Evolutionary conservation across 2,329 filamentous ascomycete genomes (phyloP).

Genomic region (Aspergillus neoniger): DNA sequence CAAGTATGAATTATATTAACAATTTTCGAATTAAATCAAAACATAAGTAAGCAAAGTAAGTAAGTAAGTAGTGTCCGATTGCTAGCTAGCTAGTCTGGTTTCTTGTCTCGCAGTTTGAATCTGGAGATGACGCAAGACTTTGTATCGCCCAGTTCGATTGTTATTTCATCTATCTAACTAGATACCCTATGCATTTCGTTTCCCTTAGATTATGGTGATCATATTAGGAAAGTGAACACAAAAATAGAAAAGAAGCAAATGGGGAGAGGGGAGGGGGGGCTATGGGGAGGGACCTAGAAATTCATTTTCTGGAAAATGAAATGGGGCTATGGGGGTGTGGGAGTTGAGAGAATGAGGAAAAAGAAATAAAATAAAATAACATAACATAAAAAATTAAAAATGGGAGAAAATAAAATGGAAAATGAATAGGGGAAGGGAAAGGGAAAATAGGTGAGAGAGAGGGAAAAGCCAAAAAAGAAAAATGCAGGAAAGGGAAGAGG

Average conservation of each 20-base stretch:
- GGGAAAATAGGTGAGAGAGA: conserved; percentile 5
- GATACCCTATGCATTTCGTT: neutral
- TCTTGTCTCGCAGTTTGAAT: neutral
- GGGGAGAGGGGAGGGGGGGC: neutral
- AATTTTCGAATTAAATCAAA: neutral
- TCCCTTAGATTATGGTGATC: conserved; percentile 1
- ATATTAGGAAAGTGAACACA: conserved; percentile 3
- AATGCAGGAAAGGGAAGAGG: conserved; percentile 3
- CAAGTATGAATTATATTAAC: neutral
- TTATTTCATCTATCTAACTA: neutral
- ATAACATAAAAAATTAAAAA: neutral
- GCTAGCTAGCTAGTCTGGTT: too few species aligned
- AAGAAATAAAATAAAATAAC: neutral
- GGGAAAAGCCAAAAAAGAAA: conserved; percentile 7
- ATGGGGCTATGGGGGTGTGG: neutral
- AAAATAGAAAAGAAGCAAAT: conserved; percentile 20
- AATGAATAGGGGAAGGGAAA: conserved; percentile 5
- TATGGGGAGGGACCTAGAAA: neutral
- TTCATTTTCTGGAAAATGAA: conserved; percentile 6
- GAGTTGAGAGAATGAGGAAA: too few species aligned
- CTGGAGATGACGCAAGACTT: neutral
- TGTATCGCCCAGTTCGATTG: neutral
- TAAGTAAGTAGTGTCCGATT: too few species aligned
- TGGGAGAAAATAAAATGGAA: neutral
- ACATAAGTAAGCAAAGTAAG: too few species aligned